A percentile compares a stretch with the other conserved stretches of the same genome.
phyloP scores from a whole-genome alignment of 2,329 filamentous ascomycete genomes.

The Hirsutella minnesotensis region DNA sequence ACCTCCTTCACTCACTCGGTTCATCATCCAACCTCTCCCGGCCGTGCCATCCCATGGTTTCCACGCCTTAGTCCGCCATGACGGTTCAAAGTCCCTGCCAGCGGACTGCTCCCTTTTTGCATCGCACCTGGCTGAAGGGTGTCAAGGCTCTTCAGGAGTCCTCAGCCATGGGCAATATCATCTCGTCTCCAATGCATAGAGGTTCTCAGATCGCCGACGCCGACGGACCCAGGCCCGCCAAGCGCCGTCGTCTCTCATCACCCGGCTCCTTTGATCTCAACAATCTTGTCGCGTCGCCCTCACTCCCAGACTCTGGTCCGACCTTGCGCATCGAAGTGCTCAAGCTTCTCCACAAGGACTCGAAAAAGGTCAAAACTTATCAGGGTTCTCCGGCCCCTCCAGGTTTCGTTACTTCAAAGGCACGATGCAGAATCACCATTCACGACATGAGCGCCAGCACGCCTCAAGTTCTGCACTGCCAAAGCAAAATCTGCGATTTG shows the following conservation, averaged over 20 bases:
- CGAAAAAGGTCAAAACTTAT: conserved; percentile 21
- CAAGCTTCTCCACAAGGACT: conserved; percentile 38
- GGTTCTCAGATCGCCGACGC: conserved; percentile 21
- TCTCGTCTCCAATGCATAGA: conserved; percentile 24
- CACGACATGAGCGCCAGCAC: conserved; percentile 21
- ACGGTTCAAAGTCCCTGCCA: conserved; percentile 32
- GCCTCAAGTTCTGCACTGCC: conserved; percentile 35
- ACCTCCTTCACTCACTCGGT: not conserved
- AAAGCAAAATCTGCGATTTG: conserved; percentile 42
- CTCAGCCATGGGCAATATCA: conserved; percentile 30
- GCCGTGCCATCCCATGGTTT: conserved; percentile 17
- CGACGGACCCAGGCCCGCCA: conserved; percentile 27
- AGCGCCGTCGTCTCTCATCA: conserved; percentile 37
- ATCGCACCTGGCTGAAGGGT: conserved; percentile 39
- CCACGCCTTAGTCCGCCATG: conserved; percentile 29
- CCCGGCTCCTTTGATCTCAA: conserved; percentile 21
- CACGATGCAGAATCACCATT: conserved; percentile 25
- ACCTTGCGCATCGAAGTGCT: conserved; percentile 40
- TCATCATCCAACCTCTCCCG: not conserved
- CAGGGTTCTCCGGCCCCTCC: conserved; percentile 16
- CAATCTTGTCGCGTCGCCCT: conserved; percentile 19
- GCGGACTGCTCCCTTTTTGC: conserved; percentile 40
- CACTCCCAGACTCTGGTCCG: conserved; percentile 21
- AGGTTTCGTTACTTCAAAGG: conserved; percentile 19
- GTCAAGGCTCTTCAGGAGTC: conserved; percentile 29